Base-by-base conservation (phyloP, 2,329 filamentous ascomycete genomes). In the Fusarium sp. region DNA sequence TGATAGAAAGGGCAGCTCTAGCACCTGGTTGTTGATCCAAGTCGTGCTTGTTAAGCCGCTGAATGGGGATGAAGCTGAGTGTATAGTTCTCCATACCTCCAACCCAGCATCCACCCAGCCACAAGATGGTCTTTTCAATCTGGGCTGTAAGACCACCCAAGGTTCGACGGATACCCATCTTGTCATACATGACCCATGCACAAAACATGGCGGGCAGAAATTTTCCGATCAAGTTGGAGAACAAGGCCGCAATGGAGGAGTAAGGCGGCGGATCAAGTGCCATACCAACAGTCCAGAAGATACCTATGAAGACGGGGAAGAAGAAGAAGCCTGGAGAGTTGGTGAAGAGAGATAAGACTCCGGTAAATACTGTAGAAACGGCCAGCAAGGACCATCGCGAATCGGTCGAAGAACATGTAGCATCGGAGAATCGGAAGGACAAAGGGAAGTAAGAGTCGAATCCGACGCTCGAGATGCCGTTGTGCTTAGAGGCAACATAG, bases 51-150 rank as follows among this genome's bases (percentile, higher is more conserved):
- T 93, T 98, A n/a, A 99, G 86, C 4, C 96, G 91, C 78, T 94
- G 90, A 70, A 99, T 96, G 0, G 96, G 96, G 65, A 99, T 98
- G 81, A 93, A 92, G 74, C 94, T 92, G 75, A 99, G 93, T 0
- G 96, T 98, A 80, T 98, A 97, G 80, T 98, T 98, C 75, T 95
- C 95, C 71, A 99, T 81, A 2, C 93, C 91, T 17, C 95, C 96
- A 39, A 98, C 89, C 92, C 97, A 99, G 76, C 92, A 94, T 9
- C 90, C 91, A 2, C 95, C 95, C 1, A 99, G 84, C 92, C 94
- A 98, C 28, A 98, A 85, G 4, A 98, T 80, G 0, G 94, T 93
- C 84, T 97, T 98, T 76, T 97, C 95, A 43, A 97, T 74, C 76
- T 97, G 95, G 1, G 95, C 94, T 1, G 88, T 91, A 3, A 98